Percentiles rank a stretch among this genome's conserved stretches.
phyloP scores from a whole-genome alignment of 2,329 filamentous ascomycete species.

The Hypoxylon sp. region DNA sequence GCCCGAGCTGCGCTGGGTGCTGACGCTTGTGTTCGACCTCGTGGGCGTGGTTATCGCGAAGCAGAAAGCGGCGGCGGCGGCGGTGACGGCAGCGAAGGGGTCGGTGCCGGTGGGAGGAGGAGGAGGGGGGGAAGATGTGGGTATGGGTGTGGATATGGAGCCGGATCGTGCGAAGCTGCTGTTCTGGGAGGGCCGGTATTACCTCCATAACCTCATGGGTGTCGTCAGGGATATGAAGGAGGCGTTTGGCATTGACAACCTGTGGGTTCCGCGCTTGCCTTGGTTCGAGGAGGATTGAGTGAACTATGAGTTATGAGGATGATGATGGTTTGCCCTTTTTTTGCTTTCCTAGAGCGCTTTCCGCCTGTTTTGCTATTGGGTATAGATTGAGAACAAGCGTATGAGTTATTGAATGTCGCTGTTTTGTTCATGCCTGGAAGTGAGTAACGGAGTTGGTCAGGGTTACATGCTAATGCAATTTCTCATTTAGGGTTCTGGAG shows the following conservation, averaged over 20 bases:
- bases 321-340: background rate
- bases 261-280: constrained; percentile 31
- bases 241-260: constrained; percentile 33
- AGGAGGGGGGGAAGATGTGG: background rate
- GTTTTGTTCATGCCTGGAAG: constrained; percentile 2
- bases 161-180: constrained; percentile 7
- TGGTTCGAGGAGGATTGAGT: constrained; percentile 17
- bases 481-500: background rate
- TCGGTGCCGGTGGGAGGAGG: no score
- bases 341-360: constrained; percentile 24
- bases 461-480: background rate
- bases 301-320: background rate
- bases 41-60: constrained; percentile 33
- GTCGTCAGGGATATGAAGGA: constrained; percentile 37
- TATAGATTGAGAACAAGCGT: constrained; percentile 26
- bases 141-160: background rate
- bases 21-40: constrained; percentile 46
- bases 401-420: background rate
- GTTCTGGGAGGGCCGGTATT: constrained; percentile 40
- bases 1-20: constrained; percentile 44
- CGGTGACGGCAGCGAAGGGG: background rate
- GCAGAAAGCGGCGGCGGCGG: constrained; percentile 25
- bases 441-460: background rate
- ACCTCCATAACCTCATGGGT: constrained; percentile 36
- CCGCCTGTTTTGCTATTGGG: constrained; percentile 5